Evolutionary conservation across 495 filamentous ascomycete species (phyloP), one percentile per base, ranked within the genome.

Genomic region (Lasiosphaeria ovina): DNA sequence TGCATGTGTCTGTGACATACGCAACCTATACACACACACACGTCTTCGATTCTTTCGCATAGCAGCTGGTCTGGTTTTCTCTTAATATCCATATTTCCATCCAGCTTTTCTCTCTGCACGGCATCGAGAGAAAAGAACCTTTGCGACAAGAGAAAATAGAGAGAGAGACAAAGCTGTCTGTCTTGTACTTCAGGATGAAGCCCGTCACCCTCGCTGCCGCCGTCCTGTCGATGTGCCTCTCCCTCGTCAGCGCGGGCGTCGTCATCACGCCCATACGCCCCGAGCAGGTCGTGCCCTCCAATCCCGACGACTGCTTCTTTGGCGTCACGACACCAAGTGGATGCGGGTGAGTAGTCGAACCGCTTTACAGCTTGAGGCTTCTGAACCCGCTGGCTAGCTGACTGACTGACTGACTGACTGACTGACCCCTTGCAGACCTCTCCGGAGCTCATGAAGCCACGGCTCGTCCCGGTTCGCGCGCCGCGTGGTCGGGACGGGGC

Each of bases 291-390:
- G 73, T 81, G 10, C 60, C 68, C 47, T 76, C 69, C 59, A 54
- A 63, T 6, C 16, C 56, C 17, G 77, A 71, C 31, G 79, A 81
- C 62, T 81, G 79, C 63, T 79, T 74, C 69, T 79, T 79, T 62
- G 79, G 79, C 51, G 70, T 78, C n/a, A 70, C 71, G 0, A 80
- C 79, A 11, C 79, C 77, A 24, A 66, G 67, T 57, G 77, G 79
- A 44, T 81, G 79, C 74, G 77, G 70, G 78, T 81, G 55, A 62
- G 77, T 24, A 24, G 24, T 24, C 24, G 24, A 24, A 24, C 24
- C 24, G 2, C 24, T 24, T 75, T 35, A 10, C 17, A 6, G 8
- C 12, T 32, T 44, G 6, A 4, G 31, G 6, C 49, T 16, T 35
- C 1, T 40, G 34, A 17, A 6, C 14, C 42, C 7, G n/a, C 35